Evolutionary conservation across 2,329 filamentous ascomycete genomes (phyloP), one percentile per base, ranked within the genome.

Genomic region (Trichoderma hamatum): DNA sequence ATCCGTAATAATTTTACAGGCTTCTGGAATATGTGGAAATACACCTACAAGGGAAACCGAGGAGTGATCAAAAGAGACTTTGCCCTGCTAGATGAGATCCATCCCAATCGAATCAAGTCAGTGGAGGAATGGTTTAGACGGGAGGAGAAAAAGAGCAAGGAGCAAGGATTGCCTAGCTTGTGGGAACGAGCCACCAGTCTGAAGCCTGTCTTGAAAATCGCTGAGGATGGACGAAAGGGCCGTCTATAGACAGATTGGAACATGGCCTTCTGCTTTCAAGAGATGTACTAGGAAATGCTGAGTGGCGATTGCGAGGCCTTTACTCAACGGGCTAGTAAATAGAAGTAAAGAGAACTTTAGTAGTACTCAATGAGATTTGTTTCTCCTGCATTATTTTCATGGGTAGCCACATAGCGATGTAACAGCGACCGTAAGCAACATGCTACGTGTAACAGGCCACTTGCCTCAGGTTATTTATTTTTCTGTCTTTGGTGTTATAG

Each of bases 11-110:
- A 86, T 71, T 87, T 87, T 71, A 81, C 80, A 0, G 84, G 80
- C 0, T 86, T 83, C 71, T 87, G 84, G 82, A 83, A 80, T 67
- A 69, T 82, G 64, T 87, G 80, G 77, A 79, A 76, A 56, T 65
- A 80, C 66, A 81, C 81, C 1, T 80, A 79, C 0, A 78, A 76
- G 0, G 52, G n/a, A 4, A 82, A 84, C 65, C 73, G 75, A 32
- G 82, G 81, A 0, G 71, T 86, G 5, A 71, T 85, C 1, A 74
- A 74, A 69, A 78, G 84, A 61, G 81, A 87, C 72, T 86, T 85
- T 72, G 76, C 72, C 16, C 70, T 86, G 21, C 74, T 88, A 52
- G 85, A 87, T 72, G 79, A 84, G 75, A 86, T 88, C 60, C 79
- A 84, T 72, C 85, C 85, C 0, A 73, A 73, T 1, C 77, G 85